phyloP scores from a whole-genome alignment of 495 filamentous ascomycete genomes.

The Talaromyces nanjingensis region DNA sequence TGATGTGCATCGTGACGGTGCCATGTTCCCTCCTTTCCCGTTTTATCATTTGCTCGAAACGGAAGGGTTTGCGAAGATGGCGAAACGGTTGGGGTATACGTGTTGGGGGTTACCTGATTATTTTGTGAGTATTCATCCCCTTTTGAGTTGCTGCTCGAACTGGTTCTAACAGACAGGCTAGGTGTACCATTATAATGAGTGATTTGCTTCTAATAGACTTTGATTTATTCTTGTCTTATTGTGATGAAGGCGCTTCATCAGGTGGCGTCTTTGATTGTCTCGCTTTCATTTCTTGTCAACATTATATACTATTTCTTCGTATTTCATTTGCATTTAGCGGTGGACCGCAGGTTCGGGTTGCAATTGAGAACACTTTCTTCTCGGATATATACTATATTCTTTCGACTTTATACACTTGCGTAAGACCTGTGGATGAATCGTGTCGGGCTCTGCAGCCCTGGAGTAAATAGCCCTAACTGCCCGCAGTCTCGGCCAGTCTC shows the following conservation, averaged over 20 bases:
- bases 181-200: conserved; percentile 92
- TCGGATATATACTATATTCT: neutral
- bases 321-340: conserved; percentile 2
- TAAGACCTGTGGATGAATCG: no score
- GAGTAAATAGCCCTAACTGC: no score
- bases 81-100: conserved; percentile 74
- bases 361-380: neutral
- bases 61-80: conserved; percentile 98
- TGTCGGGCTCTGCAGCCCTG: no score
- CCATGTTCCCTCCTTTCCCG: conserved; percentile 95
- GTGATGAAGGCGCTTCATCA: neutral
- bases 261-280: neutral
- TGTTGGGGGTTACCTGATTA: conserved; percentile 89
- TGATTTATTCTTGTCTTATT: neutral
- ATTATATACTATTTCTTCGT: neutral
- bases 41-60: conserved; percentile 98
- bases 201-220: conserved; percentile 18
- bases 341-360: neutral
- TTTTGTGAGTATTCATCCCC: conserved; percentile 55
- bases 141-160: conserved; percentile 3
- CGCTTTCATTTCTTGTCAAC: neutral
- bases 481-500: no score
- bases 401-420: no score
- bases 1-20: conserved; percentile 93
- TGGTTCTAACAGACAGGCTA: conserved; percentile 25